These are phyloP conservation scores for Monilinia laxa DNA, from an alignment of 2,329 filamentous ascomycete species.

Conservation along the genomic window DNA sequence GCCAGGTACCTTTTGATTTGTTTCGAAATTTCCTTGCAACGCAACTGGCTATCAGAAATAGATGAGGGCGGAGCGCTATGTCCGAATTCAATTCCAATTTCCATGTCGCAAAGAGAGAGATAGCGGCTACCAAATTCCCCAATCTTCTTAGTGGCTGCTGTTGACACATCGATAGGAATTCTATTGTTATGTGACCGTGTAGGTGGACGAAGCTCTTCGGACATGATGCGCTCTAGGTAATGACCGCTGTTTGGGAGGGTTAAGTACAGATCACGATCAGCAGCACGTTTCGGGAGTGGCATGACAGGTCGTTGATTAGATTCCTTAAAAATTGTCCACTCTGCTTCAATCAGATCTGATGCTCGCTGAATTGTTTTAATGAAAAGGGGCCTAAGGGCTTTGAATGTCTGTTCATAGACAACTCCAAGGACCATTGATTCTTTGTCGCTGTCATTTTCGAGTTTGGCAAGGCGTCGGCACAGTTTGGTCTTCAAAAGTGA, in stretches of 20 bases:
- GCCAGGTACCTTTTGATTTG: slow-evolving; percentile 44
- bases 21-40: slow-evolving; percentile 39
- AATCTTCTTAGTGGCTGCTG: slow-evolving; percentile 10
- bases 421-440: not conserved
- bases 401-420: not conserved
- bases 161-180: slow-evolving; percentile 5
- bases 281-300: not conserved
- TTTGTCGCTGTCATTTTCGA: not conserved
- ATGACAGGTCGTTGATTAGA: not conserved
- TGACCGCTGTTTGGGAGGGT: not conserved
- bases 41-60: slow-evolving; percentile 18
- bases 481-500: not conserved
- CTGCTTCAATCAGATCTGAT: not conserved
- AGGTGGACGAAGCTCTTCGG: not conserved
- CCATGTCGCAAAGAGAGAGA: slow-evolving; percentile 31
- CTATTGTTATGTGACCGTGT: not conserved
- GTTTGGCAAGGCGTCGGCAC: not conserved
- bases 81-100: slow-evolving; percentile 27
- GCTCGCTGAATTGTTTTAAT: not conserved
- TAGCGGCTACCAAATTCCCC: slow-evolving; percentile 33
- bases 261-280: not conserved
- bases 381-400: not conserved
- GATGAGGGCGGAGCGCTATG: slow-evolving; percentile 9
- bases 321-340: not conserved
- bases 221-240: not conserved